Conservation (phyloP, 2,329 filamentous ascomycete species). For the Hyphodiscus sp. region DNA sequence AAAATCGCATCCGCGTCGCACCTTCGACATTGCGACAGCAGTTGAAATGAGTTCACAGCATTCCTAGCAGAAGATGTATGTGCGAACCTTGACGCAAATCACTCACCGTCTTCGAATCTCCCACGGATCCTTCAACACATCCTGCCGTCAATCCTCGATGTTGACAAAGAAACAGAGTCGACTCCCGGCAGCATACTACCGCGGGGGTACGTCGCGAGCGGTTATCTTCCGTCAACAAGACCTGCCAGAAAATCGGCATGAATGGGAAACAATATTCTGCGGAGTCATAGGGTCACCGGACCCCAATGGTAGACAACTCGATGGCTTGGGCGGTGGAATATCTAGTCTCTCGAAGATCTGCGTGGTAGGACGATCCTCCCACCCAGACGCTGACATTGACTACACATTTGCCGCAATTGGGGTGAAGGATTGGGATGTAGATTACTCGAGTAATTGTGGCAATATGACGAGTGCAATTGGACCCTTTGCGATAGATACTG, state of each 20-base stretch:
- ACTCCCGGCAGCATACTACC: constrained; percentile 53
- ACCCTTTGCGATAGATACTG: constrained; percentile 54
- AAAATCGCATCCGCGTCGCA: no score
- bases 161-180: constrained; percentile 19
- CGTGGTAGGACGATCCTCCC: constrained; percentile 48
- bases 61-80: neutral
- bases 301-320: constrained; percentile 60
- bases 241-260: constrained; percentile 39
- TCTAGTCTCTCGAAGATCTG: constrained; percentile 67
- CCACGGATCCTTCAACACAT: neutral
- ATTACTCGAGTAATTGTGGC: constrained; percentile 67
- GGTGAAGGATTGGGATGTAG: constrained; percentile 52
- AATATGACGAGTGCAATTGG: constrained; percentile 66
- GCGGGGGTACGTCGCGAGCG: constrained; percentile 64
- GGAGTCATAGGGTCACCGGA: constrained; percentile 60
- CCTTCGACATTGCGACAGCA: no score
- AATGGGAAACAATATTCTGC: constrained; percentile 50
- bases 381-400: constrained; percentile 51
- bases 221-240: constrained; percentile 51
- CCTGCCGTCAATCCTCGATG: neutral
- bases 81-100: neutral
- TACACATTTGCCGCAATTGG: constrained; percentile 69
- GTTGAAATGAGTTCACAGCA: no score
- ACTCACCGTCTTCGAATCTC: neutral
- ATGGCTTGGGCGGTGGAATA: constrained; percentile 64